Evolutionary conservation across 768 basidiomycete genomes (phyloP).

Genomic region (Chalciporus chontae): DNA sequence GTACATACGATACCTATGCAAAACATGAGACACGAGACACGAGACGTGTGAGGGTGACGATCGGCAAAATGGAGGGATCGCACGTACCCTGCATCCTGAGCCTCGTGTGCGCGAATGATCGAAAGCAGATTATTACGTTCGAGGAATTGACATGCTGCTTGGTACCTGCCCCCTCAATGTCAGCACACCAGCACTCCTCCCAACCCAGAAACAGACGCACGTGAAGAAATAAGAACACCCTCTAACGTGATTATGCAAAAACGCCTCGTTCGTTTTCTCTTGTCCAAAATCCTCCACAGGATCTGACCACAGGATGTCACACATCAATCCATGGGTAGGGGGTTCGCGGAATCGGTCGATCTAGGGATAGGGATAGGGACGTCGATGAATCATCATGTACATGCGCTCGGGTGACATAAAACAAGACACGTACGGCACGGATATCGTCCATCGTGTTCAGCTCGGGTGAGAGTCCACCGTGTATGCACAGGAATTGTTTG

Average conservation of each 20-base stretch:
- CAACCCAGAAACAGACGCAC: conserved; percentile 35
- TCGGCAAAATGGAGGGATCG: neutral
- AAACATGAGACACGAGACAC: neutral
- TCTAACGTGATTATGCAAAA: conserved; percentile 93
- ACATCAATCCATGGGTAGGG: conserved; percentile 96
- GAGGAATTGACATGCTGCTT: conserved; percentile 95
- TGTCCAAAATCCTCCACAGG: conserved; percentile 96
- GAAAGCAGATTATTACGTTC: conserved; percentile 96
- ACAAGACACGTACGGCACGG: conserved; percentile 55
- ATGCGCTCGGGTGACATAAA: neutral
- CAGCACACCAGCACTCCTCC: neutral
- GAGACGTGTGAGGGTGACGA: neutral
- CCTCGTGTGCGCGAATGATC: conserved; percentile 97
- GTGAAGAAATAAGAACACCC: conserved; percentile 97
- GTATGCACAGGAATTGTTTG: conserved; percentile 98
- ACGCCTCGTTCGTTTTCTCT: conserved; percentile 87
- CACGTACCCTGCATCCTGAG: conserved; percentile 93
- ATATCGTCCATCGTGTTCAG: conserved; percentile 94
- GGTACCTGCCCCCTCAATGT: conserved; percentile 57
- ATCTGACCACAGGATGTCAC: conserved; percentile 98
- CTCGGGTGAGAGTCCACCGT: conserved; percentile 95
- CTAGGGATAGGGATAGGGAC: conserved; percentile 35
- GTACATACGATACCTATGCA: conserved; percentile 89
- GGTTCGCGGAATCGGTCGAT: conserved; percentile 98
- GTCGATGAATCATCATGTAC: neutral